phyloP scores from a whole-genome alignment of 2,329 filamentous ascomycete genomes.

The Dothiorella sarmentorum region DNA sequence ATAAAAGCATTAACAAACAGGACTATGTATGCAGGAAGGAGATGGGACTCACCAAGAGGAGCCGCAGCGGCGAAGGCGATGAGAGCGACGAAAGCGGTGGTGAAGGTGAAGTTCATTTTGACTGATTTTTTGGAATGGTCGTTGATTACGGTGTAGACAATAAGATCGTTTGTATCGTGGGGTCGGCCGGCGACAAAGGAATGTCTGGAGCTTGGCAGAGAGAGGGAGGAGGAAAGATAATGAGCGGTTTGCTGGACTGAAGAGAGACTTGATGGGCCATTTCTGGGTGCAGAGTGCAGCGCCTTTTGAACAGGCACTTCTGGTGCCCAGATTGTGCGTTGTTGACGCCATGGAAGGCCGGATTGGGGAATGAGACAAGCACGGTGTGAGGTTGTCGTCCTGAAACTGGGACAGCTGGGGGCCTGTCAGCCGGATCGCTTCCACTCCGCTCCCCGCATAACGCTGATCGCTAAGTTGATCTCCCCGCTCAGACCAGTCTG shows the following conservation, averaged over 20 bases:
- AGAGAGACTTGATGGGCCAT: not conserved
- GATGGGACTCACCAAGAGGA: not conserved
- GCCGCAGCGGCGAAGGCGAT: not conserved
- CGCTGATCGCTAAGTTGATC: not conserved
- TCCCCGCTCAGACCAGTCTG: not conserved
- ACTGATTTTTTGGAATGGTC: not conserved
- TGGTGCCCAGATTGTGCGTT: not conserved
- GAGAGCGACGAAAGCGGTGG: not conserved
- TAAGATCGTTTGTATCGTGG: not conserved
- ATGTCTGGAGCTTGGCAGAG: conserved; percentile 4
- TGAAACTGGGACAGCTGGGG: conserved; percentile 12
- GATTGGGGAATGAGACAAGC: conserved; percentile 4
- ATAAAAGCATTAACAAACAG: not conserved
- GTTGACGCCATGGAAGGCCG: not conserved
- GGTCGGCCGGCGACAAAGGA: conserved; percentile 14
- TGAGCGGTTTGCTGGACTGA: not conserved
- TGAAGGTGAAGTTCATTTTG: conserved; percentile 3
- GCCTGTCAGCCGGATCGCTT: not conserved
- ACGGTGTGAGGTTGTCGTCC: not conserved
- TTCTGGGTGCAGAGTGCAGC: not conserved
- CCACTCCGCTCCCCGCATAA: conserved; percentile 10
- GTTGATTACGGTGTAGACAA: conserved; percentile 1
- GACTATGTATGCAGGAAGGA: fast-evolving
- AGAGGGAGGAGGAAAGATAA: not conserved
- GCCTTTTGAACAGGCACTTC: not conserved